These are phyloP conservation scores for Stemphylium beticola DNA, from an alignment of 2,329 filamentous ascomycete species.

Conservation along the genomic window DNA sequence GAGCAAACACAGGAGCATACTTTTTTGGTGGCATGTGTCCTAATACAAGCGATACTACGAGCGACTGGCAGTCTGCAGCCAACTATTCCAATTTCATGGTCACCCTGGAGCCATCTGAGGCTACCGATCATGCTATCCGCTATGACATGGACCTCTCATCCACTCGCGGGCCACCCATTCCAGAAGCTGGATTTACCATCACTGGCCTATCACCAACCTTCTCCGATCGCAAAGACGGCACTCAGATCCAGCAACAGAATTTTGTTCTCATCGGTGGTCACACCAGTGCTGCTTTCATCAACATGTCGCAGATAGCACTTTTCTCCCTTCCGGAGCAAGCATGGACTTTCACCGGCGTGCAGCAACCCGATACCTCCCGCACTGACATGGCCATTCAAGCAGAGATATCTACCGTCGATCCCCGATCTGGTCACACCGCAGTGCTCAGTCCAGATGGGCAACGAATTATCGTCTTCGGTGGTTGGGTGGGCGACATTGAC, in stretches of 20 bases:
- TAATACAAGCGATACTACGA: conserved; percentile 35
- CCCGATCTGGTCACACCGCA: conserved; percentile 87
- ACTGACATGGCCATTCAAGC: conserved; percentile 64
- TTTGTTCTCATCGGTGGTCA: conserved; percentile 87
- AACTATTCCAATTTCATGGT: conserved; percentile 84
- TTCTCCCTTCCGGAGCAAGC: conserved; percentile 85
- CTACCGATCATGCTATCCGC: conserved; percentile 46
- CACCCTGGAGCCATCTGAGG: conserved; percentile 60
- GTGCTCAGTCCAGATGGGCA: conserved; percentile 79
- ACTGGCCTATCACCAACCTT: conserved; percentile 75
- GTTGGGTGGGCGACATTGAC: conserved; percentile 85
- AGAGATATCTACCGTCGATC: conserved; percentile 65
- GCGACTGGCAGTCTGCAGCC: conserved; percentile 70
- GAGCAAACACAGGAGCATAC: conserved; percentile 67
- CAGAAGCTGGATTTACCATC: conserved; percentile 86
- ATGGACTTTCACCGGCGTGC: conserved; percentile 82
- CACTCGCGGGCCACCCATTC: conserved; percentile 69
- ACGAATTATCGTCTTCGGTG: conserved; percentile 80
- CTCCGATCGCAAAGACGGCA: conserved; percentile 67
- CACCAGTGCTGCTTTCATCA: conserved; percentile 82
- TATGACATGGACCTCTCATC: conserved; percentile 58
- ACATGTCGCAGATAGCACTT: conserved; percentile 89
- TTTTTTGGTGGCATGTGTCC: conserved; percentile 93
- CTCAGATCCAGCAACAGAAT: conserved; percentile 73
- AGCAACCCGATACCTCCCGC: conserved; percentile 53